Evolutionary conservation across 208 protist genomes (phyloP), one percentile per base, ranked within the genome.

Genomic region (Wallacemonas sp.): DNA sequence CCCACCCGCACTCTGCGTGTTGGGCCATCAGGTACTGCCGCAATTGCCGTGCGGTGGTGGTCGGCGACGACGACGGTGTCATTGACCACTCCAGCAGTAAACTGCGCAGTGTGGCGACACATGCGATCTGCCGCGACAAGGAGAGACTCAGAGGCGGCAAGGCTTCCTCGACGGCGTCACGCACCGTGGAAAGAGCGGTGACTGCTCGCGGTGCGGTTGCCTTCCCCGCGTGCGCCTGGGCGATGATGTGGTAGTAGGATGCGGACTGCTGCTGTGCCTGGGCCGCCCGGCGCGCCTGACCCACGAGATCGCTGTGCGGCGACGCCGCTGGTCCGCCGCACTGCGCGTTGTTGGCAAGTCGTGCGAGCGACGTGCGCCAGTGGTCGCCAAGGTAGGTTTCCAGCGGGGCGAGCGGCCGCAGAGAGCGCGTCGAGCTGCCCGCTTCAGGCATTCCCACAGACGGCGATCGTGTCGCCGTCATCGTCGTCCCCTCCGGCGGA

Each of bases 101-200:
- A 2, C 41, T 30, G 13, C 79, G 79, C 37, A 89, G 53, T 17
- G 61, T 19, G 3, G 54, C 55, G 17, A 78, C 54, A 34, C 78
- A 36, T 1, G 41, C 38, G 17, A 86, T 66, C 71, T 89, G 83
- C 32, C 17, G 30, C 9, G 59, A 17, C 3, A 89, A 22, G 39
- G 60, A 69, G 24, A 83, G 32, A 21, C 86, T 76, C 29, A 86
- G 12, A 22, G 54, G 37, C 38, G 27, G 61, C 26, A 81, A 42
- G 15, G 76, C 62, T 21, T n/a, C n/a, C 34, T 75, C 67, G 15
- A 74, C 52, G 29, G 62, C 73, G 8, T 26, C 10, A 19, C 72
- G 46, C 36, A 69, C 13, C 19, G 44, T n/a, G 50, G 61, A 50
- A 10, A 12, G 13, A 17, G 62, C 54, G 9, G 69, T 33, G 45